Conservation (phyloP, 2,329 filamentous ascomycete genomes). For the Sordariomycetes sp. region DNA sequence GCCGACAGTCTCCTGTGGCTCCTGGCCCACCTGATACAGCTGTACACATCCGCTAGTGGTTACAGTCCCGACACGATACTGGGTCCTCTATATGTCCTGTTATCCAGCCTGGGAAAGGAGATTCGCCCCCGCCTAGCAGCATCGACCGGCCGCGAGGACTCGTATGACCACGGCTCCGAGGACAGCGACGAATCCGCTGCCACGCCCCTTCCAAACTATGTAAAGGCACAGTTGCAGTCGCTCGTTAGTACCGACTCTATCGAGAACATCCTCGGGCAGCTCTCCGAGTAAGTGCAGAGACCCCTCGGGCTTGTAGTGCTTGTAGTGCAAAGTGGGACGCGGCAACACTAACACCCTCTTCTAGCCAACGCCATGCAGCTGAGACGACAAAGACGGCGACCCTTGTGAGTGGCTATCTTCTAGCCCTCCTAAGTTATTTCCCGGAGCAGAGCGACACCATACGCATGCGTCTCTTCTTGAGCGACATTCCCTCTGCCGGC, state of each 20-base stretch:
- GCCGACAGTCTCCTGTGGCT: slow-evolving; percentile 47
- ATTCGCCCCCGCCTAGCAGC: slow-evolving; percentile 33
- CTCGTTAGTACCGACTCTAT: slow-evolving; percentile 63
- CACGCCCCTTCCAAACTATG: slow-evolving; percentile 32
- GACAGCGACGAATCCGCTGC: slow-evolving; percentile 12
- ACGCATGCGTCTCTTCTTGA: slow-evolving; percentile 85
- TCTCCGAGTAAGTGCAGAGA: slow-evolving; percentile 24
- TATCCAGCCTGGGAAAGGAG: slow-evolving; percentile 39
- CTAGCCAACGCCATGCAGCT: slow-evolving; percentile 44
- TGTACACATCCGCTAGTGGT: slow-evolving; percentile 10
- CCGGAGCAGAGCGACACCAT: slow-evolving; percentile 76
- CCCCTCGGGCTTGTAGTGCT: no score
- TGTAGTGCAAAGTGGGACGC: background rate
- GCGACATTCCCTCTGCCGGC: slow-evolving; percentile 42
- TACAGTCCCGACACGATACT: slow-evolving; percentile 24
- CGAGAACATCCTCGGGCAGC: slow-evolving; percentile 40
- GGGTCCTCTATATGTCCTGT: slow-evolving; percentile 39
- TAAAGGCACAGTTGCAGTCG: slow-evolving; percentile 53
- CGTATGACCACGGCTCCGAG: background rate
- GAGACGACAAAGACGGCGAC: slow-evolving; percentile 24
- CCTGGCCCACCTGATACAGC: slow-evolving; percentile 52
- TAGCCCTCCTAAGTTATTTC: slow-evolving; percentile 79
- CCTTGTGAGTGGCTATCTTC: slow-evolving; percentile 45
- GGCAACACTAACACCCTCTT: background rate
- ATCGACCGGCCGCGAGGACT: background rate